Evolutionary conservation across 106 monocot species (phyloP), one percentile per base, ranked within the genome.

Genomic region (Acorus calamus): DNA sequence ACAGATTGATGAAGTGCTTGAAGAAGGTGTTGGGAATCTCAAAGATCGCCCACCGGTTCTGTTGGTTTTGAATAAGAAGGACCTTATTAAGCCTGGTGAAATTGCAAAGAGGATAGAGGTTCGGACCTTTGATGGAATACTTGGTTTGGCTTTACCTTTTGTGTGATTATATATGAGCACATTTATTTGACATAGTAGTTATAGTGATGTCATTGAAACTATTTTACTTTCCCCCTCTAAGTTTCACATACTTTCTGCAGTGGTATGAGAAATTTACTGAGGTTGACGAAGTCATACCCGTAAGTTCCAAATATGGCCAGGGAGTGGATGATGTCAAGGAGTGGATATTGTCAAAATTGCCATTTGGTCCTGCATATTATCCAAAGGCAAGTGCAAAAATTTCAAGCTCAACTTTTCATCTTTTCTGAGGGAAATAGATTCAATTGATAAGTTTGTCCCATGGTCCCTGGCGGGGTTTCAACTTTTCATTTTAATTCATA

Each of bases 31-130:
- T 10, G 80, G 83, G 46, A 67, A 45, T 52, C 69, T 85, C 46
- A 78, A 74, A 55, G 64, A 68, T 44, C 71, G 85, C 59, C 71
- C 79, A 66, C 96, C 96, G 44, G 68, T 83, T 60, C 78, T 91
- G 11, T 56, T 91, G 44, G 88, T 98, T 43, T 75, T 98, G 67
- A 98, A 98, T 67, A 98, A 98, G 81, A 98, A 91, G 67, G 96
- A 98, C 73, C 70, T 91, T 44, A 81, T 98, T 65, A 98, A 98
- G 71, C 96, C 96, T 52, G 91, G 96, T 60, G 96, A 98, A 80
- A 83, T 98, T 69, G 76, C 84, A 58, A 87, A 98, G 68, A 78
- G 70, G 63, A 70, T 88, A 53, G 82, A 98, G 91, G 96, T 98
- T 69, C 41, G 49, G 46, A 47, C 28, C 28, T 28, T 28, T 28